Conservation (phyloP, 257 asterid species). For the Osmanthus fragrans region DNA sequence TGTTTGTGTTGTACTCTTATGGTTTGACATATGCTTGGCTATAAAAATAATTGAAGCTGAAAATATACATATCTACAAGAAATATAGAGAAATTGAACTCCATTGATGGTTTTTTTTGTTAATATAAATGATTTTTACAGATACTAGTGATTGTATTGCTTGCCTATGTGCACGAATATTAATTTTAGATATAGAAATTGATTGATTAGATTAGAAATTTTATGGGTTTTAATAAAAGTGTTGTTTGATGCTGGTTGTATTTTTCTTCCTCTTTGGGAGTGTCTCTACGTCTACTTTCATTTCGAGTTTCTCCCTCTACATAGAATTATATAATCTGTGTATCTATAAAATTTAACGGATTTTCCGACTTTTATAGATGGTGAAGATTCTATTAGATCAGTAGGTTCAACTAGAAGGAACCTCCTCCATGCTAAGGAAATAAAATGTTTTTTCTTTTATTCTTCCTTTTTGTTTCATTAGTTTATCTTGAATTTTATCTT, state of each 20-base stretch:
- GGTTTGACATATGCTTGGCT: background rate
- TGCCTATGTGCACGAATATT: background rate
- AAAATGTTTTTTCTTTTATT: conserved; percentile 14
- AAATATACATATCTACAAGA: background rate
- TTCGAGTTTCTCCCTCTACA: conserved; percentile 22
- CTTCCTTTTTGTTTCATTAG: background rate
- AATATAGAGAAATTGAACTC: background rate
- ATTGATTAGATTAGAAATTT: background rate
- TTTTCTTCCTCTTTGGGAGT: conserved; percentile 13
- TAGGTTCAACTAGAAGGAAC: conserved; percentile 27
- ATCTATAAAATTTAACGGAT: background rate
- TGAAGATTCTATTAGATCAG: conserved; percentile 32
- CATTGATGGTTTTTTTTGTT: background rate
- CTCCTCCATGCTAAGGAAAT: conserved; percentile 37
- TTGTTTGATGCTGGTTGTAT: conserved; percentile 11
- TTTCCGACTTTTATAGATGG: background rate
- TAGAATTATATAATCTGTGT: background rate
- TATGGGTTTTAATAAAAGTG: conserved; percentile 11
- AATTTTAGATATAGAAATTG: background rate
- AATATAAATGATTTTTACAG: too few species aligned
- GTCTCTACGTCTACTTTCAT: conserved; percentile 26
- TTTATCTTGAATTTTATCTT: background rate
- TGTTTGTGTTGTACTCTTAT: background rate
- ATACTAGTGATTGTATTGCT: too few species aligned
- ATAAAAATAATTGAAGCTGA: background rate